Percentiles rank a stretch among this genome's conserved stretches.
phyloP scores from a whole-genome alignment of 2,329 filamentous ascomycete genomes.

The Aspergillus sp. region DNA sequence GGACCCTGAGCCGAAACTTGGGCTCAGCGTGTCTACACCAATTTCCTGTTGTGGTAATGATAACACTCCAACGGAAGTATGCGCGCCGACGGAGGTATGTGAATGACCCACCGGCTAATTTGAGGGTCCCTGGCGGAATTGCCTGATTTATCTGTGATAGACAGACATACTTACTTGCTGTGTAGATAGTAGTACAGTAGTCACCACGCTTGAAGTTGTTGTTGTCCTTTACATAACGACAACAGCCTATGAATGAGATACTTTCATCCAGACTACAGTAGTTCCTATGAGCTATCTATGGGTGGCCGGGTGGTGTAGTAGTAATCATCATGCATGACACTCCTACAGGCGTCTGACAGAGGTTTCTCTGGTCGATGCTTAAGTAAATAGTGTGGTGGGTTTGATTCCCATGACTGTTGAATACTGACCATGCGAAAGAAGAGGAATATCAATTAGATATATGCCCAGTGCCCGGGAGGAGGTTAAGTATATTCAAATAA shows the following conservation, averaged over 20 bases:
- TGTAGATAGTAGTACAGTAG: no score
- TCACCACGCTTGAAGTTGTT: background rate
- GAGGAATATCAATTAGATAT: no score
- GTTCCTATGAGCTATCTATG: background rate
- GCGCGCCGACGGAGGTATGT: background rate
- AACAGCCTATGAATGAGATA: background rate
- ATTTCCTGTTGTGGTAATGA: background rate
- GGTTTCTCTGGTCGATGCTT: no score
- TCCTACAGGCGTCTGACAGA: no score
- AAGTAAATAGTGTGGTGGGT: no score
- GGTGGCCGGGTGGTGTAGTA: no score
- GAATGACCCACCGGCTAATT: background rate
- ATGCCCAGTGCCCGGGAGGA: no score
- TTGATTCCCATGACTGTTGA: no score
- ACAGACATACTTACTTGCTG: background rate
- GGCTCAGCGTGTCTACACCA: background rate
- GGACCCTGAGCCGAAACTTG: background rate
- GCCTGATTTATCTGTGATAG: background rate
- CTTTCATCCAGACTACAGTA: background rate
- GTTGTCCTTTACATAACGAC: background rate
- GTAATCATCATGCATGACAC: no score
- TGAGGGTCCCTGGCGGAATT: background rate
- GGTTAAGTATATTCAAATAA: no score
- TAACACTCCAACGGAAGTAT: background rate
- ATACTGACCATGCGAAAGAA: no score